Conservation (phyloP, 495 filamentous ascomycete species). For the Aspergillus biplanus region DNA sequence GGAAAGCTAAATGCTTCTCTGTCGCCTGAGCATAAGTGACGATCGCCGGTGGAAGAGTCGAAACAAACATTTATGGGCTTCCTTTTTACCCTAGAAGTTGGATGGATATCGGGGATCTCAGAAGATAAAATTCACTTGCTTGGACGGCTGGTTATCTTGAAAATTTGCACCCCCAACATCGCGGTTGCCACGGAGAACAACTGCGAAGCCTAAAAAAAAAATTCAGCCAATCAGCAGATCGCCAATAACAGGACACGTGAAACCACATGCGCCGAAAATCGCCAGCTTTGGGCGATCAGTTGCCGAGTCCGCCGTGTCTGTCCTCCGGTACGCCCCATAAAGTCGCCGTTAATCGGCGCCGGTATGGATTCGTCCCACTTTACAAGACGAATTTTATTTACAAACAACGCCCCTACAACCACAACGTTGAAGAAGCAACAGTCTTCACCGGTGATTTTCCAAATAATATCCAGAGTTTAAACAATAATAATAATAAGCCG, state of each 20-base stretch:
- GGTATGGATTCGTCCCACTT: slow-evolving; percentile 27
- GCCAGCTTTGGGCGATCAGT: slow-evolving; percentile 22
- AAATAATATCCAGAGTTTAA: neutral
- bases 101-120: neutral
- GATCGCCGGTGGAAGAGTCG: neutral
- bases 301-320: slow-evolving; percentile 33
- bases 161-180: neutral
- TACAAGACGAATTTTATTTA: slow-evolving; percentile 33
- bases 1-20: slow-evolving; percentile 33
- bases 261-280: slow-evolving; percentile 41
- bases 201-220: slow-evolving; percentile 20
- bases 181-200: slow-evolving; percentile 11
- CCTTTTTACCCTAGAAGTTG: neutral
- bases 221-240: slow-evolving; percentile 28
- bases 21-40: neutral
- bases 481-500: too few species aligned
- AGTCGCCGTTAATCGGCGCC: slow-evolving; percentile 41
- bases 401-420: slow-evolving; percentile 23
- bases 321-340: slow-evolving; percentile 31
- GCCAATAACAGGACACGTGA: slow-evolving; percentile 26
- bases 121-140: neutral
- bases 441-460: slow-evolving; percentile 7
- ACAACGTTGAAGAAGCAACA: slow-evolving; percentile 2
- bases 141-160: neutral
- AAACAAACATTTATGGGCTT: slow-evolving; percentile 1